These are phyloP conservation scores for Penicillium polonicum DNA, from an alignment of 2,329 filamentous ascomycete genomes.

Conservation along the genomic window DNA sequence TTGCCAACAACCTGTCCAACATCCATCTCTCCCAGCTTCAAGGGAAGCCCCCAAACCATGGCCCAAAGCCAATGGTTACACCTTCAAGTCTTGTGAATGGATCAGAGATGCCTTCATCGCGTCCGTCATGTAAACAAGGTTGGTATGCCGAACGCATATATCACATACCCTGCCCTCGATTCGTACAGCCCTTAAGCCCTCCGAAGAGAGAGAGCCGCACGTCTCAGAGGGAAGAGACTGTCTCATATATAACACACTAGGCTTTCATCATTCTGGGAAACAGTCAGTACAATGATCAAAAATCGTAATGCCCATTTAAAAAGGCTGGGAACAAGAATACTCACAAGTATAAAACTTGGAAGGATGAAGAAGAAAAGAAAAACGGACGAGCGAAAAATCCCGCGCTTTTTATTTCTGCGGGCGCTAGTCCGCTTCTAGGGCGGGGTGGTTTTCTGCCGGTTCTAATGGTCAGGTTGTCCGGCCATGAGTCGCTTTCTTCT, in stretches of 20 bases:
- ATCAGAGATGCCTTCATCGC: conserved; percentile 98
- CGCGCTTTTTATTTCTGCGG: conserved; percentile 25
- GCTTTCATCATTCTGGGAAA: conserved; percentile 93
- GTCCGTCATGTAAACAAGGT: conserved; percentile 95
- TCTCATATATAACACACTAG: conserved; percentile 92
- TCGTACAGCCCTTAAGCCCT: conserved; percentile 84
- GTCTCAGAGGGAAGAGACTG: conserved; percentile 61
- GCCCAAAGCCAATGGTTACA: conserved; percentile 26
- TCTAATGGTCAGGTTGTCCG: conserved; percentile 1
- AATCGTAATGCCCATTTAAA: neutral
- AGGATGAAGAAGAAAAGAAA: conserved; percentile 74
- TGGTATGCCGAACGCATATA: conserved; percentile 99
- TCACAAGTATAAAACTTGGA: conserved; percentile 98
- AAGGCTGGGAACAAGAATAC: conserved; percentile 41
- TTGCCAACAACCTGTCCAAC: conserved; percentile 7
- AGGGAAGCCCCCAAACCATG: conserved; percentile 5
- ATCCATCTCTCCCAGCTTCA: conserved; percentile 7
- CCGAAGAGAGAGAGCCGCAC: conserved; percentile 72
- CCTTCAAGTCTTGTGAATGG: conserved; percentile 51
- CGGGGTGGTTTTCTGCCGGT: conserved; percentile 17
- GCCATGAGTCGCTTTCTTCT: neutral
- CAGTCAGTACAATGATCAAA: conserved; percentile 23
- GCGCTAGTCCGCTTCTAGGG: conserved; percentile 27
- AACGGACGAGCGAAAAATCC: conserved; percentile 29
- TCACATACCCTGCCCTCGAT: conserved; percentile 73